Base-by-base conservation (phyloP, 176 grass and related monocot species). In the Areca catechu region DNA sequence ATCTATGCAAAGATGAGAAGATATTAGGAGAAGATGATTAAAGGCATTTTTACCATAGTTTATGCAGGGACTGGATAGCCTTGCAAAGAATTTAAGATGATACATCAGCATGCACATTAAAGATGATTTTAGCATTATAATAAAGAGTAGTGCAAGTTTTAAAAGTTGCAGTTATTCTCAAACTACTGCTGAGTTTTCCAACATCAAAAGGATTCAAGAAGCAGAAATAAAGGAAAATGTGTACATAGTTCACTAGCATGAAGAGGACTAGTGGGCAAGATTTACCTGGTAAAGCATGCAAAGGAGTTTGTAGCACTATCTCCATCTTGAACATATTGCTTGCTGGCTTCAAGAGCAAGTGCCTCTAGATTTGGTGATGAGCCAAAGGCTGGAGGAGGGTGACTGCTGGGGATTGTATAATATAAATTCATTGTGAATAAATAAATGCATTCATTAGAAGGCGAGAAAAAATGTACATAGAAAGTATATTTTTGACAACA, bases 321-420 rank as follows among this genome's bases (percentile, higher is more conserved):
- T 59, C 55, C 67, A 34, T 68, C 77, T 55, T 50, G 61, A 51
- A 48, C 9, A 54, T 50, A 56, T 56, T 63, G 66, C 20, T 49
- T 53, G 62, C 70, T 73, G 5, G 48, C 55, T 37, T 62, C 63
- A 68, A 52, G 56, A 53, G 24, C 50, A 24, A 74, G 51, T 2
- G 57, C 50, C 58, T 62, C 63, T 57, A 68, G 30, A 61, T 62
- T 56, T 15, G 24, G 24, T 27, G 70, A 59, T 55, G 72, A 63
- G 51, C 48, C 62, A 30, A 80, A 68, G 43, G 58, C 18, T 1
- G 70, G 69, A 60, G 55, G 48, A 56, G 18, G 18, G 28, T 55
- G 63, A 53, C 61, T 37, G 54, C 77, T 80, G 48, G 17, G 19
- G 12, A 74, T 62, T 15, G 34, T 47, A 61, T 16, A 29, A 28